Evolutionary conservation across 768 basidiomycete genomes (phyloP).

Genomic region (Lepiota brunneoincarnata): DNA sequence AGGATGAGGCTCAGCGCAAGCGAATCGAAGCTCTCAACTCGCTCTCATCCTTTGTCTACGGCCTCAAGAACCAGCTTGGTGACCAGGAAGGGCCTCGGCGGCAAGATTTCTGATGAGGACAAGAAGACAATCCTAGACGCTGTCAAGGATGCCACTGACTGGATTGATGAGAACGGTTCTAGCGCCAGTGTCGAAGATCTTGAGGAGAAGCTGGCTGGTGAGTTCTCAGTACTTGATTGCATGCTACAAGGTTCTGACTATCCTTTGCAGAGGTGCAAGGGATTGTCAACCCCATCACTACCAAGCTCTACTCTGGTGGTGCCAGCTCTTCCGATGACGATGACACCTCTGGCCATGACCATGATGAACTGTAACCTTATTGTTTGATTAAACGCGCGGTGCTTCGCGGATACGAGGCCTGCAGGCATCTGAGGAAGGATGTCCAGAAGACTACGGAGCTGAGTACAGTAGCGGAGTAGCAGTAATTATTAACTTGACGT

Average conservation of each 20-base stretch:
- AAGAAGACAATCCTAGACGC: conserved; percentile 79
- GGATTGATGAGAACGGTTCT: conserved; percentile 84
- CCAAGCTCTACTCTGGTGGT: conserved; percentile 65
- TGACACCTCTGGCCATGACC: conserved; percentile 38
- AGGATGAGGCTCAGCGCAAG: conserved; percentile 78
- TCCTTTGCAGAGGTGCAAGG: conserved; percentile 55
- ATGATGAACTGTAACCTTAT: conserved; percentile 44
- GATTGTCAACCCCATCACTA: conserved; percentile 80
- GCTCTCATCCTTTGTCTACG: conserved; percentile 80
- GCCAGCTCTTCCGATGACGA: conserved; percentile 31
- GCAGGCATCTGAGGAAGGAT: conserved; percentile 6
- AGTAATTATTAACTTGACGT: conserved; percentile 3
- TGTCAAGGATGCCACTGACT: conserved; percentile 87
- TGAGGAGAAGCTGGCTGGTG: conserved; percentile 81
- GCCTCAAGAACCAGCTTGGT: conserved; percentile 81
- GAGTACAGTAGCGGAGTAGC: conserved; percentile 5
- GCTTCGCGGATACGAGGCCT: conserved; percentile 10
- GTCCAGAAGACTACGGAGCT: conserved; percentile 4
- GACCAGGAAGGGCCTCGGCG: conserved; percentile 91
- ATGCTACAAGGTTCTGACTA: conserved; percentile 1
- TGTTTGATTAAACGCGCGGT: conserved; percentile 3
- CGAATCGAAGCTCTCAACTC: conserved; percentile 84
- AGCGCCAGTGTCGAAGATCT: conserved; percentile 81
- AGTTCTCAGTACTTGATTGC: conserved; percentile 15
- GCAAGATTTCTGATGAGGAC: conserved; percentile 78